Conservation (phyloP, 108 stramenopile species). For the Stephanodiscus triporus region DNA sequence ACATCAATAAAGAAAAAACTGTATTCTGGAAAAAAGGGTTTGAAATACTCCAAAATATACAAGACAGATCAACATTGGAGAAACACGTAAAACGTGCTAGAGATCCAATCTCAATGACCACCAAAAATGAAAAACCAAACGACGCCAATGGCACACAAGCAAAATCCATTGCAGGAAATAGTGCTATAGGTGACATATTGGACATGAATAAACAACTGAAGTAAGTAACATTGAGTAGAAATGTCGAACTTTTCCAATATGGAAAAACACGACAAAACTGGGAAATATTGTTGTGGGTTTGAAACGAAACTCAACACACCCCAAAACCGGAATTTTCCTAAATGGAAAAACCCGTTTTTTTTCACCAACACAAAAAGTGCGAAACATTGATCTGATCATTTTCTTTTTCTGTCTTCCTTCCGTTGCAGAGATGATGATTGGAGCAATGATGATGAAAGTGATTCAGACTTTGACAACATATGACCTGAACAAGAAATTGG, state of each 20-base stretch:
- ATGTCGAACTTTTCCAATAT: neutral
- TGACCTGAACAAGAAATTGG: no score
- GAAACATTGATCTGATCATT: no score
- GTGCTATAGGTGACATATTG: constrained; percentile 1
- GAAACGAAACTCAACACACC: neutral
- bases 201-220: neutral
- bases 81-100: constrained; percentile 17
- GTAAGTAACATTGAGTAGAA: constrained; percentile 5
- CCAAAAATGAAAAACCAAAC: neutral
- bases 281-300: no score
- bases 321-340: neutral
- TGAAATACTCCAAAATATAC: no score
- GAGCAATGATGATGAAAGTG: neutral
- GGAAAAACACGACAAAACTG: neutral
- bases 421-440: constrained; percentile 1
- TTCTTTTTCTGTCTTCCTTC: neutral
- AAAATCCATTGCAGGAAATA: neutral
- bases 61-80: constrained; percentile 9
- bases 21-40: neutral
- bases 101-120: constrained; percentile 12
- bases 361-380: neutral
- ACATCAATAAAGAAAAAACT: constrained; percentile 3
- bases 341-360: neutral
- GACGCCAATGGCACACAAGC: neutral
- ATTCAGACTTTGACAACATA: constrained; percentile 1